These are phyloP conservation scores for Bryoglossum gracile DNA, from an alignment of 495 filamentous ascomycete genomes.

Conservation along the genomic window DNA sequence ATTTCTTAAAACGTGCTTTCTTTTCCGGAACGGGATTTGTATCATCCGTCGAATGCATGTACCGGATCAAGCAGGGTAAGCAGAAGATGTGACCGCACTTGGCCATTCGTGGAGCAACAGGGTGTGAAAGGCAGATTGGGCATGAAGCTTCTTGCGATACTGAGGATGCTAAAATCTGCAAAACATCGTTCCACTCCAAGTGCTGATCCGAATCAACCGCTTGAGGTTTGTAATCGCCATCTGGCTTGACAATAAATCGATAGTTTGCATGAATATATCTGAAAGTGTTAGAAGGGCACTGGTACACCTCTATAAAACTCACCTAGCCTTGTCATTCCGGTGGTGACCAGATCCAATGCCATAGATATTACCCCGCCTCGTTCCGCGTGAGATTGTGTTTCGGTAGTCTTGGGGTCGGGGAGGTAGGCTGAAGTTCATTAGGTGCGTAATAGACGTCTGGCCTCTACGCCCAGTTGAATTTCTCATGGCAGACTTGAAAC, in stretches of 20 bases:
- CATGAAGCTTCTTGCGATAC: constrained; percentile 83
- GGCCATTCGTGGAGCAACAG: constrained; percentile 93
- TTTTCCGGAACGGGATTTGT: constrained; percentile 55
- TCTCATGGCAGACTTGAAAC: constrained; percentile 62
- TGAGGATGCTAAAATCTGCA: constrained; percentile 85
- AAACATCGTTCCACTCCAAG: constrained; percentile 81
- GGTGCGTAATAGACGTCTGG: constrained; percentile 92
- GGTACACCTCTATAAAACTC: constrained; percentile 10
- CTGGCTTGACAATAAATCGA: constrained; percentile 85
- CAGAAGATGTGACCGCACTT: constrained; percentile 98
- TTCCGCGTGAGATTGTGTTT: constrained; percentile 40
- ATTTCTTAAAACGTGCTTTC: constrained; percentile 83
- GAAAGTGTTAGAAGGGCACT: constrained; percentile 5
- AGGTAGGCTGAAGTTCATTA: constrained; percentile 85
- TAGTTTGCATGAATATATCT: constrained; percentile 97
- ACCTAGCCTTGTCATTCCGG: constrained; percentile 83
- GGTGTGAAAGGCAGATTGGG: constrained; percentile 82
- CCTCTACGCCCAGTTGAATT: constrained; percentile 80
- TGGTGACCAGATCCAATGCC: constrained; percentile 88
- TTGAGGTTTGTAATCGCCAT: constrained; percentile 70
- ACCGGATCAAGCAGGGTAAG: constrained; percentile 85
- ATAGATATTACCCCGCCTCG: constrained; percentile 66
- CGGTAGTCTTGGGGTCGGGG: constrained; percentile 57
- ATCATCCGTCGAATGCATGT: constrained; percentile 82
- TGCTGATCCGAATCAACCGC: constrained; percentile 82